phyloP scores from a whole-genome alignment of 176 grass and related monocot species.

The Urochloa ruziziensis region DNA sequence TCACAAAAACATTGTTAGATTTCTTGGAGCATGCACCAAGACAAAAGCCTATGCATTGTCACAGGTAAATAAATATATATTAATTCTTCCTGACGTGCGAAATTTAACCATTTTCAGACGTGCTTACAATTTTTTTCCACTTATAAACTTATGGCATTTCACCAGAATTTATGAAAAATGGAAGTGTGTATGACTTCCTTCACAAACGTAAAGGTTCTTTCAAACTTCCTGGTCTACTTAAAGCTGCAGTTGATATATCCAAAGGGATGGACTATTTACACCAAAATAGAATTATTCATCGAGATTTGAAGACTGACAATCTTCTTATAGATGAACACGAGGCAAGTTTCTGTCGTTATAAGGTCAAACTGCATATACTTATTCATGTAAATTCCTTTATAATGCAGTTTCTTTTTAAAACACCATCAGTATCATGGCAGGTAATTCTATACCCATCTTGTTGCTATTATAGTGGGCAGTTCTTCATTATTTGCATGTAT shows the following conservation, averaged over 20 bases:
- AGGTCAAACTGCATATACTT: not conserved
- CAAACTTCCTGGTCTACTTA: conserved; percentile 62
- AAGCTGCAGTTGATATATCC: conserved; percentile 64
- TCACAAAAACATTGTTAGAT: conserved; percentile 80
- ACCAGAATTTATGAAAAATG: conserved; percentile 71
- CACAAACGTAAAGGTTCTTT: conserved; percentile 73
- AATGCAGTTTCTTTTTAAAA: not conserved
- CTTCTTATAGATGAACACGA: conserved; percentile 84
- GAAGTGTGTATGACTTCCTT: conserved; percentile 77
- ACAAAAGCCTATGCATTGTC: conserved; percentile 63
- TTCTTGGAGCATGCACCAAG: conserved; percentile 73
- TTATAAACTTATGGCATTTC: not conserved
- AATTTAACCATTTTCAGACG: not conserved
- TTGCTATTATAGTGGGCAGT: not conserved
- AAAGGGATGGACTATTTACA: conserved; percentile 87
- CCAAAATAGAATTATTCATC: conserved; percentile 80
- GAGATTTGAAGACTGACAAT: conserved; percentile 82
- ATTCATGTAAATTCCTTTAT: not conserved
- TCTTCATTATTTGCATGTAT: not conserved
- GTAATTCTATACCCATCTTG: not conserved
- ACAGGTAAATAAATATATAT: conserved; percentile 45
- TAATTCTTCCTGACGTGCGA: not conserved
- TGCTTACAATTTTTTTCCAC: not conserved
- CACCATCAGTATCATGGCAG: not conserved
- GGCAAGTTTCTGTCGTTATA: conserved; percentile 39